Percentiles rank a stretch among this genome's conserved stretches.
Conservation (phyloP, 805 yeast species). For the Ogataea minuta region DNA sequence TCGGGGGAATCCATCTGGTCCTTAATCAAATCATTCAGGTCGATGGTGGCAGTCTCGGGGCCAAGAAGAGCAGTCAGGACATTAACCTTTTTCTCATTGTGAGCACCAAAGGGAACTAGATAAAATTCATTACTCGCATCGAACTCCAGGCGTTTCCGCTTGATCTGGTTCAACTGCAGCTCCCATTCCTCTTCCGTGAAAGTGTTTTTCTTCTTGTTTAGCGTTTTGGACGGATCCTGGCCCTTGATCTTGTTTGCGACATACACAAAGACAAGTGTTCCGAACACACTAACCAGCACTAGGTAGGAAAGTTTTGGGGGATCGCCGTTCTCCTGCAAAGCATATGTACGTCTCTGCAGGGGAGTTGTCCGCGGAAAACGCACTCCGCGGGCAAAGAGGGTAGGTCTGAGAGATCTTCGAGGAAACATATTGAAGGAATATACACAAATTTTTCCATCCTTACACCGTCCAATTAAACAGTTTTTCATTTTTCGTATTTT, state of each 20-base stretch:
- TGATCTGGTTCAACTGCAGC: conserved; percentile 35
- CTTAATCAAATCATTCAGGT: conserved; percentile 49
- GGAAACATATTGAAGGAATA: conserved; percentile 5
- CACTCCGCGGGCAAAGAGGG: neutral
- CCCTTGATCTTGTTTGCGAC: conserved; percentile 32
- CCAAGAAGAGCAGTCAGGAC: conserved; percentile 16
- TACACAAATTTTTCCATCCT: neutral
- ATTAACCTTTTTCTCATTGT: conserved; percentile 16
- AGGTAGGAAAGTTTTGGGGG: conserved; percentile 42
- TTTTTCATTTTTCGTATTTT: conserved; percentile 4
- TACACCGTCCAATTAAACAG: conserved; percentile 2
- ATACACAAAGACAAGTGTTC: conserved; percentile 40
- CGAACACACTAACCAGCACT: conserved; percentile 42
- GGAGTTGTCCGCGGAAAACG: conserved; percentile 4
- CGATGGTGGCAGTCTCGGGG: conserved; percentile 40
- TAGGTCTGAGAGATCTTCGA: conserved; percentile 4
- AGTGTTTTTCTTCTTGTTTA: conserved; percentile 36
- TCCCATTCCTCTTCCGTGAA: conserved; percentile 51
- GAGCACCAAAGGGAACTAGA: conserved; percentile 29
- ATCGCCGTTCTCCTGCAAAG: conserved; percentile 23
- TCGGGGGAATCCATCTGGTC: conserved; percentile 42
- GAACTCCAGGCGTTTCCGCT: conserved; percentile 32
- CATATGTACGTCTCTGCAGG: conserved; percentile 12
- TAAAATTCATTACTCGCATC: conserved; percentile 26
- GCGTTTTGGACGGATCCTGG: conserved; percentile 32